Base-by-base conservation (phyloP, 768 basidiomycete genomes). In the Chalciporus pseudorubinellus region DNA sequence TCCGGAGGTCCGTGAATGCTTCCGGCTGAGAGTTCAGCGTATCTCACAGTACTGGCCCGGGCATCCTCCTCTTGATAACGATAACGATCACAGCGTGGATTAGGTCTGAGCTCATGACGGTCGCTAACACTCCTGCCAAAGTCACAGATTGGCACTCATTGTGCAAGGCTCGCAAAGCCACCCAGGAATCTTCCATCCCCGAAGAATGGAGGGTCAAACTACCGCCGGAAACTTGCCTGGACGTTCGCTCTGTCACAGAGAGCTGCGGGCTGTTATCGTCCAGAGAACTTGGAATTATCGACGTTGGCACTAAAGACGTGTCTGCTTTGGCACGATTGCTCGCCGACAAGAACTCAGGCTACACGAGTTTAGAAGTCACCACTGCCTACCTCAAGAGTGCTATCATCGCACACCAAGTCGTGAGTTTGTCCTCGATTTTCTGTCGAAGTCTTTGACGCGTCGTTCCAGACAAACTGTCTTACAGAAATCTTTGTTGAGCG, bases 301-400 rank as follows among this genome's bases (percentile, higher is more conserved):
- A 58, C n/a, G 53, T 67, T 26, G 62, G 65, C 19, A 53, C 57
- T 6, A 64, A 48, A n/a, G 57, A 67, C n/a, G 65, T 65, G 18
- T 50, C 48, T 33, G 51, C 56, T 13, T 53, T 65, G 46, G 62
- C 53, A 18, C 50, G 45, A 42, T 29, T 59, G 48, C 65, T 65
- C n/a, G 50, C 54, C 13, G 52, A 64, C 44, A 58, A 39, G 40
- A 21, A 48, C 13, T 56, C 58, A 19, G 60, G 56, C 36, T 65
- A 61, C 48, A 61, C 65, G 24, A 65, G 60, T 41, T 4, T 64
- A 6, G 65, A 64, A 21, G 65, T 64, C 33, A 66, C 64, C 16
- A 61, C 57, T 1, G 64, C 65, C 1, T 65, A 65, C 39, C 61
- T 64, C 51, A 65, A 64, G 57, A 66, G 65, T 18, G 62, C 64